Percentiles rank a stretch among this genome's conserved stretches.
Conservation (phyloP, 176 grass and related monocot species). For the Otatea glauca region DNA sequence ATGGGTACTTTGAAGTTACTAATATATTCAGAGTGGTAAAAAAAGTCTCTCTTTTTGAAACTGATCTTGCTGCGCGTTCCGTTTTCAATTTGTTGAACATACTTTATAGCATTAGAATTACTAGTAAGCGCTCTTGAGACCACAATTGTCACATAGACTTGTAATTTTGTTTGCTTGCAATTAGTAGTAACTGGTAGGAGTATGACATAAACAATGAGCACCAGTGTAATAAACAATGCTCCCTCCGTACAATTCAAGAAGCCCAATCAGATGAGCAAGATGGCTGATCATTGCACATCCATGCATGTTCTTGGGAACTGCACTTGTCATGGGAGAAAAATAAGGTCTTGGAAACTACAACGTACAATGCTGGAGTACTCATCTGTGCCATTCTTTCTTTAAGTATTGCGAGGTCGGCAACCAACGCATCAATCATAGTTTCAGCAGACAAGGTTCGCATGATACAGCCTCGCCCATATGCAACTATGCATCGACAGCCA, state of each 20-base stretch:
- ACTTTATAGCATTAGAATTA: not conserved
- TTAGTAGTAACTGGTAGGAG: no score
- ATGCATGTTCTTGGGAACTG: slow-evolving; percentile 23
- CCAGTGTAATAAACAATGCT: not conserved
- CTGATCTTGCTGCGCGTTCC: no score
- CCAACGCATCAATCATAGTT: not conserved
- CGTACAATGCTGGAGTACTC: not conserved
- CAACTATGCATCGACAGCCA: not conserved
- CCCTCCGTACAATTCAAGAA: slow-evolving; percentile 16
- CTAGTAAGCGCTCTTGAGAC: not conserved
- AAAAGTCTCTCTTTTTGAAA: no score
- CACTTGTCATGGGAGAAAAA: slow-evolving; percentile 37
- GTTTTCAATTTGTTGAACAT: not conserved
- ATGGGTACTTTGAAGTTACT: not conserved
- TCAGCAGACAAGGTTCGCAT: slow-evolving; percentile 30
- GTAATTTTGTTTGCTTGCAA: no score
- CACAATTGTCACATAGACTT: not conserved
- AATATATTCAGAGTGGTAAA: not conserved
- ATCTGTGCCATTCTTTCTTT: slow-evolving; percentile 8
- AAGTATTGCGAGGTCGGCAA: slow-evolving; percentile 42
- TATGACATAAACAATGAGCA: not conserved
- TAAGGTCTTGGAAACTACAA: not conserved
- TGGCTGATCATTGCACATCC: slow-evolving; percentile 44
- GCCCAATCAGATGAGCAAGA: slow-evolving; percentile 6
- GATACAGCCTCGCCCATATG: slow-evolving; percentile 31